These are phyloP conservation scores for Rosa lucieae DNA, from an alignment of 306 rosid genomes.

Conservation along the genomic window DNA sequence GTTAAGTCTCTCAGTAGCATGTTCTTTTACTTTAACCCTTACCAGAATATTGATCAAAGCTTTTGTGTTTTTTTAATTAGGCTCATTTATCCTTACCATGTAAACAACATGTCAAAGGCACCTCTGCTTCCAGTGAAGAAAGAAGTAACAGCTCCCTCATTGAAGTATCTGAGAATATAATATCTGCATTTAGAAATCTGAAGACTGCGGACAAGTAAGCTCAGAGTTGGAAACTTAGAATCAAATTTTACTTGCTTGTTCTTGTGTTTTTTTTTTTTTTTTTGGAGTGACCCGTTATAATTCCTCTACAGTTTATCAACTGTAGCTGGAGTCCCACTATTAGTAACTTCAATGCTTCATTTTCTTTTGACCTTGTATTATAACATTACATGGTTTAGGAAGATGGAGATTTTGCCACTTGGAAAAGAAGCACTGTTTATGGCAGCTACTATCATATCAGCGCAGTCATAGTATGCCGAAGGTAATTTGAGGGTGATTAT, in stretches of 20 bases:
- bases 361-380: slow-evolving; percentile 1
- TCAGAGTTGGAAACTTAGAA: slow-evolving; percentile 4
- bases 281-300: neutral
- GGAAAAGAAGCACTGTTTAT: slow-evolving; percentile 73
- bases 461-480: slow-evolving; percentile 29
- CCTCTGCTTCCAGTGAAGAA: slow-evolving; percentile 31
- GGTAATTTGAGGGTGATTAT: neutral
- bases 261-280: neutral
- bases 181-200: slow-evolving; percentile 65
- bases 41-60: neutral
- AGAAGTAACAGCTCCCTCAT: slow-evolving; percentile 31
- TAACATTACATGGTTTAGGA: slow-evolving; percentile 43
- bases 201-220: slow-evolving; percentile 63
- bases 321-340: neutral
- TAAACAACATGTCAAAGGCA: slow-evolving; percentile 30
- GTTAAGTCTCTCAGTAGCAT: neutral
- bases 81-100: slow-evolving; percentile 54
- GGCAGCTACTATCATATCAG: slow-evolving; percentile 64
- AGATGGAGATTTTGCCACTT: slow-evolving; percentile 48
- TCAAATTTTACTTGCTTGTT: slow-evolving; percentile 10
- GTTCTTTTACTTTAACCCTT: neutral
- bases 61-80: slow-evolving; percentile 35
- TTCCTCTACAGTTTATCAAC: neutral
- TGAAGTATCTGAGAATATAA: slow-evolving; percentile 52
- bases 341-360: neutral